These are phyloP conservation scores for Naegleria gruberi DNA, from an alignment of 208 protist genomes.

Conservation along the genomic window DNA sequence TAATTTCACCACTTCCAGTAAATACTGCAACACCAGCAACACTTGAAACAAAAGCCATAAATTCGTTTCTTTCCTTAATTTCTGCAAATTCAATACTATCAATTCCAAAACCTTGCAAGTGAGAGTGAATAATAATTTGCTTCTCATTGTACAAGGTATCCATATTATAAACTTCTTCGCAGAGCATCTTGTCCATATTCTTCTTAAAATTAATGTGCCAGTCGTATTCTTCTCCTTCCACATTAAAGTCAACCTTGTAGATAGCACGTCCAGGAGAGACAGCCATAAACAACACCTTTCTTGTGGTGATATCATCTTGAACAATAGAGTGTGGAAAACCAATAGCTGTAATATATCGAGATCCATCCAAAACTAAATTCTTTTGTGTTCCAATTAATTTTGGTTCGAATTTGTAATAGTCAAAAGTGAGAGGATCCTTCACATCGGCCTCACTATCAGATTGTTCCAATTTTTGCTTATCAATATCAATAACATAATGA, in stretches of 20 bases:
- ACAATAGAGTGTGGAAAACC: neutral
- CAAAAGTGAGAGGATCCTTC: neutral
- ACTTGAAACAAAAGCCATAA: neutral
- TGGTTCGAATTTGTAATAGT: neutral
- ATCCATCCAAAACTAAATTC: neutral
- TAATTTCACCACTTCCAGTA: neutral
- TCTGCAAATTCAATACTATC: constrained; percentile 4
- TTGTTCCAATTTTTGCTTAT: neutral
- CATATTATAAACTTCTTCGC: constrained; percentile 1
- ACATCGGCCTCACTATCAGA: neutral
- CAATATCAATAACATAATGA: neutral
- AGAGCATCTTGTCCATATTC: neutral
- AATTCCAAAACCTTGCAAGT: neutral
- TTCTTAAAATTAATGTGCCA: neutral
- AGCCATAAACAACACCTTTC: neutral
- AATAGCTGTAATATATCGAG: neutral
- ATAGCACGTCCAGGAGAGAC: neutral
- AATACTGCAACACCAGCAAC: neutral
- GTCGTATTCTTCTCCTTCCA: neutral
- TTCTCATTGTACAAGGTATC: neutral
- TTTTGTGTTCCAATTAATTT: neutral
- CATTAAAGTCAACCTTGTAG: neutral
- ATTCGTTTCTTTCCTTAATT: neutral
- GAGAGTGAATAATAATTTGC: neutral
- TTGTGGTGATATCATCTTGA: neutral